Evolutionary conservation across 1,284 basidiomycete genomes (phyloP).

Genomic region (Ceratobasidium sp.): DNA sequence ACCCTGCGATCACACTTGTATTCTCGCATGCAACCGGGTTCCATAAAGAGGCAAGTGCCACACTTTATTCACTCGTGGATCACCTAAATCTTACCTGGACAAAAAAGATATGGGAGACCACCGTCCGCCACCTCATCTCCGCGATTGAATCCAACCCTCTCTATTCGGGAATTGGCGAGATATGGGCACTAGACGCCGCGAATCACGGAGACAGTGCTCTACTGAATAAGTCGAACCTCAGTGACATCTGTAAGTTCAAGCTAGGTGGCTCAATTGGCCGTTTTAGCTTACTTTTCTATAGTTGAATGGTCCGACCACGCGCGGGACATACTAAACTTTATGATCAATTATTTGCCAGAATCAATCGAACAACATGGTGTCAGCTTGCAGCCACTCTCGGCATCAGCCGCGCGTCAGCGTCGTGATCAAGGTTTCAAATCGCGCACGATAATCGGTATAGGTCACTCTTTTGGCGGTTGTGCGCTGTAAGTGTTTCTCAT

Average conservation of each 20-base stretch:
- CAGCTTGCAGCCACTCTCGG: slow-evolving; percentile 59
- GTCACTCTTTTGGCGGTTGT: slow-evolving; percentile 84
- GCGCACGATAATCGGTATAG: slow-evolving; percentile 67
- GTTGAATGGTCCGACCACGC: slow-evolving; percentile 74
- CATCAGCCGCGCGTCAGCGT: slow-evolving; percentile 55
- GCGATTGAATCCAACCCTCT: slow-evolving; percentile 35
- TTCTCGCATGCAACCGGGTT: slow-evolving; percentile 83
- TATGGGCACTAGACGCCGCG: slow-evolving; percentile 79
- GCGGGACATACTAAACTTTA: slow-evolving; percentile 76
- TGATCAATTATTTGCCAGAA: slow-evolving; percentile 63
- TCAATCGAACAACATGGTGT: slow-evolving; percentile 42
- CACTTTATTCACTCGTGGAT: neutral
- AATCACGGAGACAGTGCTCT: slow-evolving; percentile 78
- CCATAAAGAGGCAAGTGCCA: slow-evolving; percentile 71
- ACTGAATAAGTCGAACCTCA: slow-evolving; percentile 64
- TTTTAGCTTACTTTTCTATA: slow-evolving; percentile 44
- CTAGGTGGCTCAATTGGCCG: too few relatives aligned
- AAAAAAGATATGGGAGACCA: slow-evolving; percentile 69
- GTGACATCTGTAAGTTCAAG: slow-evolving; percentile 64
- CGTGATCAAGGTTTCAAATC: slow-evolving; percentile 54
- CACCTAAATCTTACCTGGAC: neutral
- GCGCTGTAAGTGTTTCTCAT: slow-evolving; percentile 59
- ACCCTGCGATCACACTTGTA: slow-evolving; percentile 66
- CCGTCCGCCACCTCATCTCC: slow-evolving; percentile 54
- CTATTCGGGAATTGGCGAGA: slow-evolving; percentile 62